Conservation (phyloP, 2,329 filamentous ascomycete genomes). For the Colletotrichum sp. region DNA sequence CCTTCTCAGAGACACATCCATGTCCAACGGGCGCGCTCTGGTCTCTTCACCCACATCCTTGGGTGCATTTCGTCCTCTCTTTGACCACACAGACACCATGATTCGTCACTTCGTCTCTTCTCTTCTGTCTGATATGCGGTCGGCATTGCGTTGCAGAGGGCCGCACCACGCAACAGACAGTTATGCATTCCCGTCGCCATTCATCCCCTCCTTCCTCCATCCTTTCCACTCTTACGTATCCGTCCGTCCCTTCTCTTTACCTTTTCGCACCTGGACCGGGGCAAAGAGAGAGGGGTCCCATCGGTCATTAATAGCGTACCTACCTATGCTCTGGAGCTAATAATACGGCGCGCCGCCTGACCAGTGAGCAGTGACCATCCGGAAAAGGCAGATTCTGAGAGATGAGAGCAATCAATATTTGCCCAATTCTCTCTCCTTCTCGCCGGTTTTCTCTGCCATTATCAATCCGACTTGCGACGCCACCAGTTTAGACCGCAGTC, state of each 20-base stretch:
- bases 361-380: background rate
- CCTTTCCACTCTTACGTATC: background rate
- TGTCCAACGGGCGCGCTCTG: background rate
- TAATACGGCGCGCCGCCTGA: background rate
- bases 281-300: background rate
- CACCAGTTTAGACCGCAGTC: background rate
- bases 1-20: background rate
- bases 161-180: background rate
- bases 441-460: background rate
- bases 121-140: background rate
- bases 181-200: background rate
- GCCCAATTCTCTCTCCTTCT: background rate
- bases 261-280: background rate
- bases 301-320: background rate
- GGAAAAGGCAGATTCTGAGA: background rate
- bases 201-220: background rate
- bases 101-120: background rate
- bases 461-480: background rate
- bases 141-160: background rate
- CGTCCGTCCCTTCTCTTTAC: background rate
- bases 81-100: background rate
- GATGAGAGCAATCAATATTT: constrained; percentile 10
- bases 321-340: background rate
- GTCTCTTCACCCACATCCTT: background rate
- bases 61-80: background rate